Evolutionary conservation across 768 basidiomycete genomes (phyloP).

Genomic region (Boletus fagicola): DNA sequence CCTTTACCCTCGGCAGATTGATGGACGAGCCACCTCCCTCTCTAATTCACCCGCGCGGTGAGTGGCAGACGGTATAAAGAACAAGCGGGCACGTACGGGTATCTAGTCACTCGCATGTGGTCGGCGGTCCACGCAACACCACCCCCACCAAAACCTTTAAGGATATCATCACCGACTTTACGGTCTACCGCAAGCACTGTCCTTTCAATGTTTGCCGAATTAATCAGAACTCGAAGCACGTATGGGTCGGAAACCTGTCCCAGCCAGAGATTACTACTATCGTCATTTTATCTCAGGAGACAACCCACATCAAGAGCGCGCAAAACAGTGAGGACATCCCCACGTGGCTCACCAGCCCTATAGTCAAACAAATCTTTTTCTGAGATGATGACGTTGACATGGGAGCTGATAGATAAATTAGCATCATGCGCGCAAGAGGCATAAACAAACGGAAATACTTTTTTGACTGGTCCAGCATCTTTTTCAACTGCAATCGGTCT

Average conservation of each 20-base stretch:
- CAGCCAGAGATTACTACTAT: not conserved
- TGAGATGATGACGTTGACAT: conserved; percentile 57
- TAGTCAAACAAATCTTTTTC: conserved; percentile 83
- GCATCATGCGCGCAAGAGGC: not conserved
- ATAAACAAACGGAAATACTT: conserved; percentile 51
- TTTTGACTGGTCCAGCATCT: conserved; percentile 52
- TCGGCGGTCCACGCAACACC: conserved; percentile 66
- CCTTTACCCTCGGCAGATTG: conserved; percentile 31
- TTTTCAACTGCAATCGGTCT: conserved; percentile 58
- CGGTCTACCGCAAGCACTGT: conserved; percentile 65
- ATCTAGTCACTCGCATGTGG: conserved; percentile 60
- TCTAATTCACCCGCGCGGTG: conserved; percentile 33
- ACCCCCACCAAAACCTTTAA: conserved; percentile 43
- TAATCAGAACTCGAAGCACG: conserved; percentile 80
- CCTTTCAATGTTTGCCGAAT: conserved; percentile 67
- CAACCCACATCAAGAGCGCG: conserved; percentile 72
- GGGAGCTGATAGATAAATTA: conserved; percentile 37
- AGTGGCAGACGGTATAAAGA: not conserved
- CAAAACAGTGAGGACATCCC: conserved; percentile 66
- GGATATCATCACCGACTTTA: conserved; percentile 55
- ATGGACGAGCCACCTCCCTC: conserved; percentile 67
- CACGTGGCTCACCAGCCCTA: conserved; percentile 64
- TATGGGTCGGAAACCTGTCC: conserved; percentile 70
- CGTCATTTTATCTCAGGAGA: not conserved
- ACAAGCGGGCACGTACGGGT: conserved; percentile 45